Percentiles rank a stretch among this genome's conserved stretches.
These are phyloP conservation scores for Tardiomyces depauwii DNA, from an alignment of 1,139 yeast genomes.

Conservation along the genomic window DNA sequence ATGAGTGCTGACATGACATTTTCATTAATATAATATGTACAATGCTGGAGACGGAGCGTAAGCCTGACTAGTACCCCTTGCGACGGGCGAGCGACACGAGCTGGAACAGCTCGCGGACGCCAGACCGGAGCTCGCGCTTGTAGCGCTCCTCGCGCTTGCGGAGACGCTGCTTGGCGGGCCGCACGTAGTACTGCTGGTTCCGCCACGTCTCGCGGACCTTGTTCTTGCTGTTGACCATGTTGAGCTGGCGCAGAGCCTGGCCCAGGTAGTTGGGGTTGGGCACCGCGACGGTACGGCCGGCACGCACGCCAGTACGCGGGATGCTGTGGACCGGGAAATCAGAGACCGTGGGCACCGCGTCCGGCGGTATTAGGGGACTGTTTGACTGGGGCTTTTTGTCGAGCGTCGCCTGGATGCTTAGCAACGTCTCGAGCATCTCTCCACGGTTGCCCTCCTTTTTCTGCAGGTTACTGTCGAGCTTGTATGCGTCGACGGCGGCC, in stretches of 20 bases:
- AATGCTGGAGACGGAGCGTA: not conserved
- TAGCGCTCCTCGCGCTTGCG: slow-evolving; percentile 22
- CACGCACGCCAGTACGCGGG: slow-evolving; percentile 25
- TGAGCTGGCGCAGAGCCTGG: slow-evolving; percentile 18
- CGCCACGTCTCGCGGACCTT: slow-evolving; percentile 17
- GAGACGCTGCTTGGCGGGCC: slow-evolving; percentile 26
- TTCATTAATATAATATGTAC: not conserved
- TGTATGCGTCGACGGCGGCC: not conserved
- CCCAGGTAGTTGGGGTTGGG: slow-evolving; percentile 11
- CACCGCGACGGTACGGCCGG: slow-evolving; percentile 23
- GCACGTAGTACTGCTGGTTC: slow-evolving; percentile 23
- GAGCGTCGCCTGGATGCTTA: not conserved
- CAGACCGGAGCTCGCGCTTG: slow-evolving; percentile 23
- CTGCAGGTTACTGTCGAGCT: not conserved
- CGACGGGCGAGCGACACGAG: slow-evolving; percentile 27
- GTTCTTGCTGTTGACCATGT: slow-evolving; percentile 19
- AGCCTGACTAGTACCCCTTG: slow-evolving; percentile 21
- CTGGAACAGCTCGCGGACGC: slow-evolving; percentile 24
- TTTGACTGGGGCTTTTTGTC: not conserved
- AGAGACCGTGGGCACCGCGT: not conserved
- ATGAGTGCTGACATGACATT: not conserved
- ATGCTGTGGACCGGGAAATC: not conserved
- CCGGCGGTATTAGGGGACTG: not conserved
- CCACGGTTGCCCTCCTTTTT: not conserved
- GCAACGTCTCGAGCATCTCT: not conserved